Evolutionary conservation across 768 basidiomycete genomes (phyloP), one percentile per base, ranked within the genome.

Genomic region (Coprinopsis sp.): DNA sequence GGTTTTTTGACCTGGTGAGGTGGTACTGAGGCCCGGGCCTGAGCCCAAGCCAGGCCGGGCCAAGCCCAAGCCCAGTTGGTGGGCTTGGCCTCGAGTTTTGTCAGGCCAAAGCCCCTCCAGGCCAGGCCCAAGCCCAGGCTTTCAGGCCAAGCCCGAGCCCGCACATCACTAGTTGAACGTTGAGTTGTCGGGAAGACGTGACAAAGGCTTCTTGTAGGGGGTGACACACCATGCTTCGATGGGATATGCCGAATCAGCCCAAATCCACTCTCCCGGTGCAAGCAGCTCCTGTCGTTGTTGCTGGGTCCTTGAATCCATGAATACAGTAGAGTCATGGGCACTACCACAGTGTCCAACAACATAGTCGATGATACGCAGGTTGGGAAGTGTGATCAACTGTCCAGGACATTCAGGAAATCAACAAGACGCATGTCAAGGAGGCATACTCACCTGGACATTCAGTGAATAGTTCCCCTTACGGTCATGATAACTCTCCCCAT

Each of bases 401-500:
- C n/a, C n/a, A 24, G 16, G 30, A 37, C n/a, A 13, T 23, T 24
- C 4, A 44, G 29, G 24, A 33, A 19, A 23, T 22, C 37, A 14
- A 14, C 13, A n/a, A 11, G 7, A 25, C 3, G 21, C 18, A 31
- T n/a, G n/a, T n/a, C n/a, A 3, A 44, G 16, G 16, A 19, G 16
- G 25, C 13, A 29, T 36, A 46, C 55, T 52, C 19, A 57, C 54
- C 43, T 62, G 61, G 25, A 64, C 55, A 39, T 69, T 66, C 14
- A 69, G 36, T 1, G 64, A 67, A 43, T 70, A 70, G 22, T 66
- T 61, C 11, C 53, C 58, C 41, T 69, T 69, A 6, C 57, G 46
- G 50, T 69, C 65, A 50, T 63, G 70, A 24, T 59, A 70, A n/a
- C 54, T 57, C 36, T 68, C 60, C 0, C 68, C 65, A 53, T 54